Evolutionary conservation across 495 filamentous ascomycete species (phyloP), one percentile per base, ranked within the genome.

Genomic region (Alectoria sarmentosa): DNA sequence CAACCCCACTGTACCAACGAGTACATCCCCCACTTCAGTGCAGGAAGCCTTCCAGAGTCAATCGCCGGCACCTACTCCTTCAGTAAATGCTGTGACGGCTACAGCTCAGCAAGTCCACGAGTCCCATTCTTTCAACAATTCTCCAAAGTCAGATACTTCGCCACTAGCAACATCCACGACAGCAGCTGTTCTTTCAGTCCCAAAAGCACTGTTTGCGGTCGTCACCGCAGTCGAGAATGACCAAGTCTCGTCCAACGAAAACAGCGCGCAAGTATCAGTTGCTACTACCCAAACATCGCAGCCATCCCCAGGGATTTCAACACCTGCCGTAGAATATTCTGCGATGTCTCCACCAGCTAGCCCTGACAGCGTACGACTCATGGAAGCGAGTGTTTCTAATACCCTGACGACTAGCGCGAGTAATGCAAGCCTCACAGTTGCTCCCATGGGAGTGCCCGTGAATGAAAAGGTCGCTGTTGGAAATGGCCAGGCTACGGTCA

Each of bases 401-500:
- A 49, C 49, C 19, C n/a, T 28, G 6, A 32, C 49, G 34, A 17
- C 49, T 17, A 54, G 49, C 28, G 28, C 28, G 32, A 28, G 19
- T 54, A 14, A 4, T 54, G 49, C 26, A 11, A 7, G 26, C 49
- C 19, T 32, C 28, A 54, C 28, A 17, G 17, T 4, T 32, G 52
- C 52, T 34, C 30, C 52, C 17, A 55, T 7, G 15, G 52, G 30
- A 55, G 14, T 34, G 13, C 28, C 14, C 17, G 52, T 36, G 1
- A 49, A 65, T 8, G 56, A 65, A 56, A 60, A 60, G 17, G 38
- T 65, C 32, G 63, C 19, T 46, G 55, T 23, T 15, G 39, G 26
- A 4, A 41, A 46, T n/a, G 17, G 17, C 8, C 52, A 55, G 30
- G 52, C 52, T 34, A 55, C 52, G 30, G 52, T 55, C 10, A 55